Percentiles rank a stretch among this genome's conserved stretches.
Conservation (phyloP, 2,329 filamentous ascomycete species). For the Beauveria brongniartii region DNA sequence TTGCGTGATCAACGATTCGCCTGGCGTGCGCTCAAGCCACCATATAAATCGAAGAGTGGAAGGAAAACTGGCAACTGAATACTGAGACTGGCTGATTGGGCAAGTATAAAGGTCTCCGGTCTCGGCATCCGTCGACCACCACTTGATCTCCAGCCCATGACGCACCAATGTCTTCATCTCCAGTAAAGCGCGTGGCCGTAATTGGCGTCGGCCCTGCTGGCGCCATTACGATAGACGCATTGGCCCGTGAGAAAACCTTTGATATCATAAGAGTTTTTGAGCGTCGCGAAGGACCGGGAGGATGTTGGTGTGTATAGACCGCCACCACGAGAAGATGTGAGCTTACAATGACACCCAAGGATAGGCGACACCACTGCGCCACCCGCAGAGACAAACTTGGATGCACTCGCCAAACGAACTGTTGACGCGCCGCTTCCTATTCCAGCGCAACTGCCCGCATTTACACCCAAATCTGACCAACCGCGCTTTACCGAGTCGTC, state of each 20-base stretch:
- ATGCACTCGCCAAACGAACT: conserved; percentile 7
- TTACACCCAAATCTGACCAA: conserved; percentile 31
- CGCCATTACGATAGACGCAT: neutral
- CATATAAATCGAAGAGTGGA: neutral
- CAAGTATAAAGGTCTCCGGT: neutral
- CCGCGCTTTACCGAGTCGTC: conserved; percentile 49
- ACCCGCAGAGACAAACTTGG: neutral
- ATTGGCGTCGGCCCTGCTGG: neutral
- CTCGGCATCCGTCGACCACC: neutral
- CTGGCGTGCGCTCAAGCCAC: neutral
- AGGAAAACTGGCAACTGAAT: neutral
- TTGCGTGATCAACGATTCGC: neutral
- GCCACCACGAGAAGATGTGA: too few relatives aligned
- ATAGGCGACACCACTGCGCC: neutral
- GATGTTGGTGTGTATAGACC: neutral
- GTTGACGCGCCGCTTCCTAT: conserved; percentile 41
- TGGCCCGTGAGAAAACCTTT: neutral
- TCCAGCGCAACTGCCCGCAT: conserved; percentile 39
- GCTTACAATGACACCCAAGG: neutral
- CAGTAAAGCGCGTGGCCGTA: neutral
- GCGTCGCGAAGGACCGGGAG: neutral
- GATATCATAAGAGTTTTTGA: neutral
- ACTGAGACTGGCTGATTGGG: neutral
- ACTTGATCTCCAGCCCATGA: neutral
- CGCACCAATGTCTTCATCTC: neutral